Conservation (phyloP, 352 stramenopile genomes). For the Phytophthora aleatoria region DNA sequence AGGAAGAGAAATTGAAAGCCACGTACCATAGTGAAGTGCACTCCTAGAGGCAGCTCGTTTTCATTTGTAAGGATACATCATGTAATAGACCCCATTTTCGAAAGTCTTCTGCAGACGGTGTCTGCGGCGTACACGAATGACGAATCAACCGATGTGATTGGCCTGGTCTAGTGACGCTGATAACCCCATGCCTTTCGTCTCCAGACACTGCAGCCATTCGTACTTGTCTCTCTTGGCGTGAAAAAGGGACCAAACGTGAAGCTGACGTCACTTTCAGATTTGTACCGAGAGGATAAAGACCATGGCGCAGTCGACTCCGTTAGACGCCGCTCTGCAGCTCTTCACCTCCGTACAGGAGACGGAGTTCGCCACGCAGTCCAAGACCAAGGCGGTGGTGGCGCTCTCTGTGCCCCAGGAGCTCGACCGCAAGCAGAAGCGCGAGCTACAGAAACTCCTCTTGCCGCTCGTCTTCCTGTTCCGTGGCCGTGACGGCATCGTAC, state of each 20-base stretch:
- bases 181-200: slow-evolving; percentile 15
- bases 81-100: slow-evolving; percentile 18
- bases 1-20: slow-evolving; percentile 6
- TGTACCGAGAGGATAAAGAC: neutral
- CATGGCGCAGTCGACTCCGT: slow-evolving; percentile 20
- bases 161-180: slow-evolving; percentile 2
- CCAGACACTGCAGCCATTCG: slow-evolving; percentile 9
- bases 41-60: slow-evolving; percentile 1
- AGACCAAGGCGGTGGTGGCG: slow-evolving; percentile 26
- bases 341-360: slow-evolving; percentile 18
- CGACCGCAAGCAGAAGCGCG: slow-evolving; percentile 36
- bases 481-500: slow-evolving; percentile 67
- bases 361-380: slow-evolving; percentile 8
- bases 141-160: slow-evolving; percentile 6
- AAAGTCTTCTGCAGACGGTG: too few relatives aligned
- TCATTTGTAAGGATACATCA: slow-evolving; percentile 17
- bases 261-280: slow-evolving; percentile 25
- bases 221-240: neutral
- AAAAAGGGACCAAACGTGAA: slow-evolving; percentile 10
- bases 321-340: slow-evolving; percentile 30
- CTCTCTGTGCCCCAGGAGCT: slow-evolving; percentile 28
- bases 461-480: slow-evolving; percentile 67
- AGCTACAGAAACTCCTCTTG: slow-evolving; percentile 48
- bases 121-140: slow-evolving; percentile 8
- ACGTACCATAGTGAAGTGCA: slow-evolving; percentile 5